Evolutionary conservation across 768 basidiomycete genomes (phyloP).

Genomic region (Mycena albidolilacea): DNA sequence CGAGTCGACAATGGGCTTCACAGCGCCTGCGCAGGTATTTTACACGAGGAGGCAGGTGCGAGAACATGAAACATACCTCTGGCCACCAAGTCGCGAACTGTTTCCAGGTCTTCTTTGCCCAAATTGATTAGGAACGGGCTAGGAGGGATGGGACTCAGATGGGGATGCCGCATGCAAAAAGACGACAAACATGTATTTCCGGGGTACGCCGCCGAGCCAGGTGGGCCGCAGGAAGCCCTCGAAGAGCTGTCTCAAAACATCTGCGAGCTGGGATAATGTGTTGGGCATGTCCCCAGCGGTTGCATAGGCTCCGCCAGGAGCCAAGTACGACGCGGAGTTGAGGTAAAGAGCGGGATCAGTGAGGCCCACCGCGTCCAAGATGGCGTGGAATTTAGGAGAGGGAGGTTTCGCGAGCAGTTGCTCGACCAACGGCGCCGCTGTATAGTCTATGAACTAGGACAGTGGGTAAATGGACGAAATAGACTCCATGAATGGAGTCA

Average conservation of each 20-base stretch:
- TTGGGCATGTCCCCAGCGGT: conserved; percentile 65
- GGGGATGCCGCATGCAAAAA: not conserved
- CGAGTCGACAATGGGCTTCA: conserved; percentile 64
- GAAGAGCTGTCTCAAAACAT: conserved; percentile 49
- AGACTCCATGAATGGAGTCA: not conserved
- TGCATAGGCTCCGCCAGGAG: conserved; percentile 66
- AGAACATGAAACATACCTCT: conserved; percentile 3
- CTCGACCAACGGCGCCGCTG: conserved; percentile 62
- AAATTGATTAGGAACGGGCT: not conserved
- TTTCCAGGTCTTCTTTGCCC: conserved; percentile 17
- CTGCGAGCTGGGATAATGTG: conserved; percentile 50
- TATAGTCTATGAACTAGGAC: conserved; percentile 75
- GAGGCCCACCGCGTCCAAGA: conserved; percentile 72
- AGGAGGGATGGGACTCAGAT: not conserved
- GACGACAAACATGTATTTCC: conserved; percentile 60
- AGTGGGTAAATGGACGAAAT: not conserved
- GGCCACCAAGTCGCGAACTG: conserved; percentile 6
- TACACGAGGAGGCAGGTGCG: not conserved
- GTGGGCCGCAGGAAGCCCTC: conserved; percentile 56
- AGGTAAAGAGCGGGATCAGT: conserved; percentile 65
- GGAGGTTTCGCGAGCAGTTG: conserved; percentile 62
- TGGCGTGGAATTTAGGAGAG: conserved; percentile 65
- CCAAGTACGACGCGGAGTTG: conserved; percentile 66
- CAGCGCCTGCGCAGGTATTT: conserved; percentile 49
- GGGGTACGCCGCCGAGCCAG: conserved; percentile 67